phyloP scores from a whole-genome alignment of 2,329 filamentous ascomycete species.

The Aspergillus cejpii region DNA sequence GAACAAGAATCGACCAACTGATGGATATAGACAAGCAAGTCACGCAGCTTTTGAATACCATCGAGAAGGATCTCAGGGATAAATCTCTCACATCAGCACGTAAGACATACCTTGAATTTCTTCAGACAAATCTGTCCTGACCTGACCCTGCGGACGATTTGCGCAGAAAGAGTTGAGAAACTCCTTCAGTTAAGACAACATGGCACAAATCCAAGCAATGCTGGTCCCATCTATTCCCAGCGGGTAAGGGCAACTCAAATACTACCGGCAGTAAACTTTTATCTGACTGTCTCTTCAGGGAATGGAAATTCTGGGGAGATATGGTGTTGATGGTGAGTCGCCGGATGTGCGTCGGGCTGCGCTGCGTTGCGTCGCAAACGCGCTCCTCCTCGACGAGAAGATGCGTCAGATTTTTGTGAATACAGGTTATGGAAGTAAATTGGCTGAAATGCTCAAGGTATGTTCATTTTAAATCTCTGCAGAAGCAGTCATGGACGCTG shows the following conservation, averaged over 20 bases:
- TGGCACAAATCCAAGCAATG: conserved; percentile 63
- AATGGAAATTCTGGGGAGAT: conserved; percentile 62
- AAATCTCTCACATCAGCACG: conserved; percentile 54
- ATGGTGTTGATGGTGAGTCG: conserved; percentile 64
- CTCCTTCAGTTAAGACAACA: conserved; percentile 66
- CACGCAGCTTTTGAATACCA: conserved; percentile 54
- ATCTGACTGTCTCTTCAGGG: conserved; percentile 50
- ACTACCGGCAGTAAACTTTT: neutral
- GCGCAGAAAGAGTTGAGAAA: conserved; percentile 34
- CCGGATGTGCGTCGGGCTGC: conserved; percentile 64
- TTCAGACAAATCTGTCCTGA: conserved; percentile 1
- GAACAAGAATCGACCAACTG: neutral
- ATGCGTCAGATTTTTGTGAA: conserved; percentile 69
- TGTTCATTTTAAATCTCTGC: conserved; percentile 2
- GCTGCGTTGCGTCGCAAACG: conserved; percentile 77
- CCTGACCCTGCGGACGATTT: conserved; percentile 3
- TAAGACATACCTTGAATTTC: conserved; percentile 35
- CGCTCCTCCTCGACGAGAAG: conserved; percentile 61
- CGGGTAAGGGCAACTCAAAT: conserved; percentile 47
- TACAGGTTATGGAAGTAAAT: conserved; percentile 59
- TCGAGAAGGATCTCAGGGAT: conserved; percentile 58
- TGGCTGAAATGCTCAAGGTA: conserved; percentile 62
- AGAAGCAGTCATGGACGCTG: conserved; percentile 1
- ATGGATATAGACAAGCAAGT: conserved; percentile 59
- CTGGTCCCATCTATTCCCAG: conserved; percentile 78